Evolutionary conservation across 1,284 basidiomycete species (phyloP).

Genomic region (Leccinum huronense): DNA sequence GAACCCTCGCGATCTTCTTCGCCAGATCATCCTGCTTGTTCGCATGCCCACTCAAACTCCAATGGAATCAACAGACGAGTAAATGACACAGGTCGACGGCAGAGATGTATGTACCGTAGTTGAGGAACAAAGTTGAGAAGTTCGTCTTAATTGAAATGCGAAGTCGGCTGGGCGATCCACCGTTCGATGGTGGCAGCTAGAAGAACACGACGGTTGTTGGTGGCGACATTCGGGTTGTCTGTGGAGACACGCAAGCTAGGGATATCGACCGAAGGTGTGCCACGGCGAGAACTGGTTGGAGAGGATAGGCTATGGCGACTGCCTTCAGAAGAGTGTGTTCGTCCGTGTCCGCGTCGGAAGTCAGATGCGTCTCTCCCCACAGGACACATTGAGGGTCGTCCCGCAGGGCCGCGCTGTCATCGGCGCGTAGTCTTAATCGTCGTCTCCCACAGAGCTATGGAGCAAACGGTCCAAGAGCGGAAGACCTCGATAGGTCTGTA

Average conservation of each 20-base stretch:
- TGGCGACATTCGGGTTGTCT: constrained; percentile 17
- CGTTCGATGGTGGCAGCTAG: constrained; percentile 86
- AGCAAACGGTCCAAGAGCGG: constrained; percentile 63
- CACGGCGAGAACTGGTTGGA: constrained; percentile 35
- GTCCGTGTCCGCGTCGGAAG: constrained; percentile 40
- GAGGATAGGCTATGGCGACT: constrained; percentile 50
- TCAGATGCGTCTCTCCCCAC: constrained; percentile 66
- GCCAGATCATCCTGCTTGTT: constrained; percentile 61
- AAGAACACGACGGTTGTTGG: constrained; percentile 49
- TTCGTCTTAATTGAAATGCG: constrained; percentile 79
- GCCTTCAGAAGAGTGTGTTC: constrained; percentile 47
- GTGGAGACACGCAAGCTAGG: constrained; percentile 31
- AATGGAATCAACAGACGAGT: constrained; percentile 81
- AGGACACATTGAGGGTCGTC: constrained; percentile 87
- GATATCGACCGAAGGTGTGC: constrained; percentile 33
- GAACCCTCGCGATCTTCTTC: constrained; percentile 73
- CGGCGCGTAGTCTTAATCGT: constrained; percentile 61
- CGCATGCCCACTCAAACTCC: constrained; percentile 65
- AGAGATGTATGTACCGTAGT: constrained; percentile 78
- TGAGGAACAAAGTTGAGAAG: constrained; percentile 82
- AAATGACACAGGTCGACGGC: constrained; percentile 75
- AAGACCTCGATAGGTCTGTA: constrained; percentile 75
- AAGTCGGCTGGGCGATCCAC: constrained; percentile 86
- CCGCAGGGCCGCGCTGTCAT: constrained; percentile 66
- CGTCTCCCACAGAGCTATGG: constrained; percentile 40